These are phyloP conservation scores for Penicillium mononematosum DNA, from an alignment of 495 filamentous ascomycete species.

Conservation along the genomic window DNA sequence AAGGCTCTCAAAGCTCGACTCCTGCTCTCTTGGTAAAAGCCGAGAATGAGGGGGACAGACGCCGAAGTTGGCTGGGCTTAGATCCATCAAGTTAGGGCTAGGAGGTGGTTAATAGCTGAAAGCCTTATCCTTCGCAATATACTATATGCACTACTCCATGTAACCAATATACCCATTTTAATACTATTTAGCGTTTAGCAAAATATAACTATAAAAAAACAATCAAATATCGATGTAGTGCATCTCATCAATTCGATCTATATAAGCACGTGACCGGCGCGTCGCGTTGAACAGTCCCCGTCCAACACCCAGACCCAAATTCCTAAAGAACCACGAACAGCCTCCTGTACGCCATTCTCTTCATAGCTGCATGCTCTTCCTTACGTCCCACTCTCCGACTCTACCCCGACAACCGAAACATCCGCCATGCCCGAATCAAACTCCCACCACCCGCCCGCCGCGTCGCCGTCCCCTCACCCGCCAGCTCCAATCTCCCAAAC, in stretches of 20 bases:
- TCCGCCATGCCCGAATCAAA: slow-evolving; percentile 21
- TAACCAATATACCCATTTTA: neutral
- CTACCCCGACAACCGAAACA: neutral
- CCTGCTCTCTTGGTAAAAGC: neutral
- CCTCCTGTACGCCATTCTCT: slow-evolving; percentile 1
- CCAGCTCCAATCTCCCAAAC: slow-evolving; percentile 56
- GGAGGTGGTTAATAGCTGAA: neutral
- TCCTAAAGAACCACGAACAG: slow-evolving; percentile 10
- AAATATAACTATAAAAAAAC: neutral
- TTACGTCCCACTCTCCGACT: neutral
- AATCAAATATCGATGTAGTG: neutral
- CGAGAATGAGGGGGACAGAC: neutral
- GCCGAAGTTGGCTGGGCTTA: slow-evolving; percentile 5
- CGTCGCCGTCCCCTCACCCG: slow-evolving; percentile 54
- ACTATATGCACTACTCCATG: neutral
- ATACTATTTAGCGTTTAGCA: neutral
- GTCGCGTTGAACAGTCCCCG: slow-evolving; percentile 18
- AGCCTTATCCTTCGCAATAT: neutral
- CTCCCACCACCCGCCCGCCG: slow-evolving; percentile 16
- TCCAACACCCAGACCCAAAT: slow-evolving; percentile 15
- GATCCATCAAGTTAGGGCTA: slow-evolving; percentile 7
- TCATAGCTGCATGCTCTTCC: neutral
- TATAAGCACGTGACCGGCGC: slow-evolving; percentile 22
- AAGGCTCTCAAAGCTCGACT: neutral
- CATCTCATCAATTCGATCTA: neutral